Evolutionary conservation across 495 filamentous ascomycete species (phyloP).

Genomic region (Neurospora sp.): DNA sequence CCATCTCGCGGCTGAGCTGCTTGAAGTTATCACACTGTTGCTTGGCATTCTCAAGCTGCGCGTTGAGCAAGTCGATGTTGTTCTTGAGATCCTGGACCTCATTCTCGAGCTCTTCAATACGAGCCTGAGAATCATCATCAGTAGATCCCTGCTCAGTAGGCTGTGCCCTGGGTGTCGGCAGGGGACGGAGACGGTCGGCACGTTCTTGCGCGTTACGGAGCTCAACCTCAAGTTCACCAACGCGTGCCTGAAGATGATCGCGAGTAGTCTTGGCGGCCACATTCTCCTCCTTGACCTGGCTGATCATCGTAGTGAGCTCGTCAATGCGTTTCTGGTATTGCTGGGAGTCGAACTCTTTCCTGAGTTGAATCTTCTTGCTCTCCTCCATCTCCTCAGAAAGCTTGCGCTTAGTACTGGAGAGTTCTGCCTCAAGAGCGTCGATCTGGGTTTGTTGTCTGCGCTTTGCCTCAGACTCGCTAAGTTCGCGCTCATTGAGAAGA

Average conservation of each 20-base stretch:
- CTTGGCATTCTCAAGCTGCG: conserved; percentile 69
- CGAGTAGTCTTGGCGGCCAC: conserved; percentile 71
- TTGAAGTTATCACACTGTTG: conserved; percentile 78
- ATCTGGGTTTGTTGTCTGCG: conserved; percentile 65
- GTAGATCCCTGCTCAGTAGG: conserved; percentile 36
- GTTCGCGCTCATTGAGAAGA: conserved; percentile 80
- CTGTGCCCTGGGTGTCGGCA: conserved; percentile 47
- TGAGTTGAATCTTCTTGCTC: conserved; percentile 60
- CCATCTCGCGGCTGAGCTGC: conserved; percentile 74
- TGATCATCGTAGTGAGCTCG: conserved; percentile 69
- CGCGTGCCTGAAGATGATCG: conserved; percentile 76
- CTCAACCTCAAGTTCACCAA: conserved; percentile 81
- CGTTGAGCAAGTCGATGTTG: conserved; percentile 62
- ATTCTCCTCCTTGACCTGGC: conserved; percentile 71
- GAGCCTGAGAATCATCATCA: conserved; percentile 43
- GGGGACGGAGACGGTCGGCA: conserved; percentile 63
- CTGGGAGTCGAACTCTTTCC: conserved; percentile 79
- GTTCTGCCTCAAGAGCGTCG: conserved; percentile 67
- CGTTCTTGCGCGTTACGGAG: conserved; percentile 81
- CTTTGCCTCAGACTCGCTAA: conserved; percentile 68
- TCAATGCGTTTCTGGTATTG: conserved; percentile 83
- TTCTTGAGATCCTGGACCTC: conserved; percentile 77
- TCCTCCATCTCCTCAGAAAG: conserved; percentile 77
- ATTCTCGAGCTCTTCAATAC: conserved; percentile 76
- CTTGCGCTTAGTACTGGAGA: conserved; percentile 69